Conservation (phyloP, 208 protist genomes). For the Leishmania mexicana region DNA sequence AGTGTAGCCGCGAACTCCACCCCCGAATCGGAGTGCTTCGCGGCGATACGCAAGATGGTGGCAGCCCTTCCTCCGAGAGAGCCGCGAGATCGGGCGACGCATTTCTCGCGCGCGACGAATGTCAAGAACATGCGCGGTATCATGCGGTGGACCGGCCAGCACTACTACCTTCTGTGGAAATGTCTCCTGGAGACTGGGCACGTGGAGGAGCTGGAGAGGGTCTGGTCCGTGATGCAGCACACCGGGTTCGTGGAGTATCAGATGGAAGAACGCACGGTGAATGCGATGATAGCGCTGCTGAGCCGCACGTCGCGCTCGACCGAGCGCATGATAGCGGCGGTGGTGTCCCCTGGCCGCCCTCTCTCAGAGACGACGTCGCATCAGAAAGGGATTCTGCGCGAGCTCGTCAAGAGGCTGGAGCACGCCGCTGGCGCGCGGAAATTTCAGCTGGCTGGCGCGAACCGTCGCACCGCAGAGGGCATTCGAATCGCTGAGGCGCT, state of each 20-base stretch:
- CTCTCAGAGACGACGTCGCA: conserved; percentile 8
- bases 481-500: conserved; percentile 53
- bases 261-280: conserved; percentile 58
- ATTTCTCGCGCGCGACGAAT: neutral
- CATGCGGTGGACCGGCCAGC: conserved; percentile 64
- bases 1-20: neutral
- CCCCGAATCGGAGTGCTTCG: conserved; percentile 39
- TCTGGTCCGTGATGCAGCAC: conserved; percentile 73
- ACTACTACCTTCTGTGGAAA: conserved; percentile 78
- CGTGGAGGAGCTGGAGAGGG: conserved; percentile 49
- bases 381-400: conserved; percentile 46
- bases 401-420: conserved; percentile 59
- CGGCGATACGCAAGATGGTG: conserved; percentile 34
- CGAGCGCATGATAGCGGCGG: conserved; percentile 20
- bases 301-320: conserved; percentile 16
- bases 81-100: conserved; percentile 1
- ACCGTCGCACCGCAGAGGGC: conserved; percentile 32
- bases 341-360: neutral
- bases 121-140: conserved; percentile 46
- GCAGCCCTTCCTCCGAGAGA: conserved; percentile 32
- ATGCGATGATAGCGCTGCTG: conserved; percentile 56
- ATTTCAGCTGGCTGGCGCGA: conserved; percentile 36
- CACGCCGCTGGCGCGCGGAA: conserved; percentile 38
- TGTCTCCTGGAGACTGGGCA: conserved; percentile 52
- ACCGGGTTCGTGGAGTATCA: conserved; percentile 71